Base-by-base conservation (phyloP, 2,329 filamentous ascomycete species). In the Ambrosiella xylebori region DNA sequence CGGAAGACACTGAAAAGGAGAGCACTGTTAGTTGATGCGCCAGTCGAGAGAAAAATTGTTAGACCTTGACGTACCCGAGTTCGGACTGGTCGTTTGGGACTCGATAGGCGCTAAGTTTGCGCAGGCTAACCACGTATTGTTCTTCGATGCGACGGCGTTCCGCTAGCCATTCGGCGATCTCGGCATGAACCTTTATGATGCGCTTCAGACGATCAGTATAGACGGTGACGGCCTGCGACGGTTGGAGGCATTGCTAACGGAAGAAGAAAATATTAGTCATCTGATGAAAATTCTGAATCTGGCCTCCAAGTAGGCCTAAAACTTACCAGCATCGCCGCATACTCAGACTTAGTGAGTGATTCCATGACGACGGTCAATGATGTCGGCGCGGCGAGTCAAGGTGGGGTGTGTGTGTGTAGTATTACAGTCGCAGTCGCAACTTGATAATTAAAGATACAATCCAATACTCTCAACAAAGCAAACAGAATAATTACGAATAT, bases 141-240 rank as follows among this genome's bases (percentile, higher is more conserved):
- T 97, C 91, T 71, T 98, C 93, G 62, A 97, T 78, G 66, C 83
- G 86, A 68, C 90, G 85, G 65, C 93, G 88, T 75, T 98, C 93
- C 91, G 91, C 86, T 62, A 98, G 79, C 88, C 91, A 98, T 73
- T 97, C 91, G 69, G 91, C 91, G 66, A 98, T 88, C 68, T 96
- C 88, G 64, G 76, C 72, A 71, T 98, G 96, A 72, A 95, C 74
- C 70, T 84, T 88, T 65, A 79, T 80, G 68, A 97, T 91, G 71
- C 88, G 81, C 71, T 86, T 86, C 65, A 97, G 80, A 66, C 93
- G 87, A 65, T 96, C 90, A 70, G 84, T 86, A 65, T 97, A 79
- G 61, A 88, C 79, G 57, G 80, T 78, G 44, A 89, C 86, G 61
- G 93, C 90, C 73, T 93, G 88, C 64, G 73, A 73, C 35, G 93